Percentiles rank a stretch among this genome's conserved stretches.
Conservation (phyloP, 139 green algal species). For the Chlorella sp. region DNA sequence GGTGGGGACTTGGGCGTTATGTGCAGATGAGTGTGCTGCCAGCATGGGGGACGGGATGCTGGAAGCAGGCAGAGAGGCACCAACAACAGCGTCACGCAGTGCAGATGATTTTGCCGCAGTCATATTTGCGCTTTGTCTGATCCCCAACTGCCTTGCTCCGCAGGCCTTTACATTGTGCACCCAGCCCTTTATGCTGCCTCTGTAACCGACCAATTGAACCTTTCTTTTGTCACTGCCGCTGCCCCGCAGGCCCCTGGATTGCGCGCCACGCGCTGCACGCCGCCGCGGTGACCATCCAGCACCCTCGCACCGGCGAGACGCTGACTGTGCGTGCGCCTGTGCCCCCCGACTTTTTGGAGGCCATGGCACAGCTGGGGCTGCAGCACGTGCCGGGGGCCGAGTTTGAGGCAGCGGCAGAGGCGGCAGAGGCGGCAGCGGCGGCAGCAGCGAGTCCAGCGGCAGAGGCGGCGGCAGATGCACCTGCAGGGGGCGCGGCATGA, state of each 20-base stretch:
- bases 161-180: too few species aligned
- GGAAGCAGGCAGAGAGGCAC: too few species aligned
- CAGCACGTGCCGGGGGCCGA: background rate
- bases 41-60: too few species aligned
- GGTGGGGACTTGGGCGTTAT: background rate
- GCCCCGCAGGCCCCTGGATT: constrained; percentile 63
- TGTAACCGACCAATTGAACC: background rate
- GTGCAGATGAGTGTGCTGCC: background rate
- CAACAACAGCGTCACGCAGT: too few species aligned
- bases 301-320: constrained; percentile 45
- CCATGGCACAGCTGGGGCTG: constrained; percentile 56
- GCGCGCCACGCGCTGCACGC: constrained; percentile 77
- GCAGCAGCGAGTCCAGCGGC: background rate
- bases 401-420: background rate
- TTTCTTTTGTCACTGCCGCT: background rate
- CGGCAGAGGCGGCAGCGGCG: background rate
- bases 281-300: constrained; percentile 51
- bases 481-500: background rate
- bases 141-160: too few species aligned
- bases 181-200: background rate
- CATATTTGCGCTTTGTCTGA: too few species aligned
- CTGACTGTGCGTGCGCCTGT: constrained; percentile 68
- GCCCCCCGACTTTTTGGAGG: constrained; percentile 63
- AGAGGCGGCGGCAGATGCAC: background rate
- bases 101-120: too few species aligned